These are phyloP conservation scores for Candida saitoana DNA, from an alignment of 805 yeast genomes.

Conservation along the genomic window DNA sequence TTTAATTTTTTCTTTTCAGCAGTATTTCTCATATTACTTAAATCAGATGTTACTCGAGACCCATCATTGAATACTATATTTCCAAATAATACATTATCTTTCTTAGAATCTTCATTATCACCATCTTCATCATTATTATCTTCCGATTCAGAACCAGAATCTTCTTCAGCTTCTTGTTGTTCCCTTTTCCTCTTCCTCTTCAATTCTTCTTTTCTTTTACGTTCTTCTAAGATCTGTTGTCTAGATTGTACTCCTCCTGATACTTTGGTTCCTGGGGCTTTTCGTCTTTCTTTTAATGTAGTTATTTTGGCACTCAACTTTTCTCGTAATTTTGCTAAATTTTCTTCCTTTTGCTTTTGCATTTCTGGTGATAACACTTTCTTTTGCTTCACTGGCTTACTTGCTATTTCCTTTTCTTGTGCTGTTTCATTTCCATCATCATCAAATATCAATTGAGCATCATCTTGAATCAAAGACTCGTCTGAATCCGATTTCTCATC, in stretches of 20 bases:
- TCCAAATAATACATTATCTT: slow-evolving; percentile 59
- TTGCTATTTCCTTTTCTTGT: slow-evolving; percentile 5
- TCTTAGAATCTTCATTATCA: slow-evolving; percentile 27
- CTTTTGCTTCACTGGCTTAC: slow-evolving; percentile 15
- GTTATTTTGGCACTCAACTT: slow-evolving; percentile 73
- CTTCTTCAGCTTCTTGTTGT: slow-evolving; percentile 41
- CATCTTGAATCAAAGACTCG: slow-evolving; percentile 20
- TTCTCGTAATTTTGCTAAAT: slow-evolving; percentile 67
- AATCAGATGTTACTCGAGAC: slow-evolving; percentile 70
- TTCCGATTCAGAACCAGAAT: slow-evolving; percentile 30
- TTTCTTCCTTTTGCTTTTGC: slow-evolving; percentile 46
- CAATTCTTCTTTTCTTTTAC: slow-evolving; percentile 46
- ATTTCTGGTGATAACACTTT: slow-evolving; percentile 43
- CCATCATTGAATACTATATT: slow-evolving; percentile 84
- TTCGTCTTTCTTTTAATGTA: slow-evolving; percentile 70
- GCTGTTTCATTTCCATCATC: slow-evolving; percentile 47
- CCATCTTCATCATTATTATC: slow-evolving; percentile 26
- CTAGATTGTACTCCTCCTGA: slow-evolving; percentile 82
- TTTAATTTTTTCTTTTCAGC: slow-evolving; percentile 54
- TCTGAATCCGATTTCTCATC: slow-evolving; percentile 23
- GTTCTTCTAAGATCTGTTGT: slow-evolving; percentile 69
- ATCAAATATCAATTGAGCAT: slow-evolving; percentile 51
- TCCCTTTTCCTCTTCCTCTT: slow-evolving; percentile 39
- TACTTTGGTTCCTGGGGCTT: slow-evolving; percentile 82
- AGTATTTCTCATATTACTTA: slow-evolving; percentile 47